These are phyloP conservation scores for Monilinia polystroma DNA, from an alignment of 2,329 filamentous ascomycete species.

Conservation along the genomic window DNA sequence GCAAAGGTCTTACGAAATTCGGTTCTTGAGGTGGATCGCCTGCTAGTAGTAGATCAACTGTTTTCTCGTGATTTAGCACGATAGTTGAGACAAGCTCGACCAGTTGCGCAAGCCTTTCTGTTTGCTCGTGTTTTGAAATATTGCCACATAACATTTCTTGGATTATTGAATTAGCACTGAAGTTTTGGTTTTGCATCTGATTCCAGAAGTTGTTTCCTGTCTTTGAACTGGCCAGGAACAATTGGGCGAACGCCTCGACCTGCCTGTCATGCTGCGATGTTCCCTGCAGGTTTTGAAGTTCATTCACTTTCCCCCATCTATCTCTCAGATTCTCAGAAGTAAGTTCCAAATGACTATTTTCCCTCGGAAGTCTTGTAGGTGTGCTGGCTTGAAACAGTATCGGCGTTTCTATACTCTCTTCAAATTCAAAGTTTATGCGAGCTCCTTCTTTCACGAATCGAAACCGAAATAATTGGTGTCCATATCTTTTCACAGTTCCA, in stretches of 20 bases:
- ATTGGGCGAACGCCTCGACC: neutral
- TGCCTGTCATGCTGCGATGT: neutral
- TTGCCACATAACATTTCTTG: neutral
- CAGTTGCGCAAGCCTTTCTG: neutral
- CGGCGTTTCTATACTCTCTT: neutral
- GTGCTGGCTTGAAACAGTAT: neutral
- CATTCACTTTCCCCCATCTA: neutral
- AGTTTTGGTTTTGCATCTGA: neutral
- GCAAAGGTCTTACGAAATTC: neutral
- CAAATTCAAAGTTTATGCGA: neutral
- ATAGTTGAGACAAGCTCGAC: neutral
- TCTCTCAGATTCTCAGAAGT: neutral
- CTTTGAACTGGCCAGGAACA: neutral
- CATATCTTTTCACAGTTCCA: constrained; percentile 24
- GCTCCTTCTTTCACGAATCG: constrained; percentile 21
- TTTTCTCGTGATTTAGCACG: neutral
- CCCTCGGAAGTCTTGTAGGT: too few species aligned
- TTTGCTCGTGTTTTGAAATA: neutral
- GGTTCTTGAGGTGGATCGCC: fast-evolving
- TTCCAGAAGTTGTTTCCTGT: constrained; percentile 10
- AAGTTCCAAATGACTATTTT: too few species aligned
- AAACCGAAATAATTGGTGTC: constrained; percentile 25
- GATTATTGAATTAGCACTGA: neutral
- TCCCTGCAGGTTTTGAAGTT: neutral
- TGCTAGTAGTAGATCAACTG: neutral